Percentiles rank a stretch among this genome's conserved stretches.
Conservation (phyloP, 108 stramenopile species). For the Skeletonema marinoi region DNA sequence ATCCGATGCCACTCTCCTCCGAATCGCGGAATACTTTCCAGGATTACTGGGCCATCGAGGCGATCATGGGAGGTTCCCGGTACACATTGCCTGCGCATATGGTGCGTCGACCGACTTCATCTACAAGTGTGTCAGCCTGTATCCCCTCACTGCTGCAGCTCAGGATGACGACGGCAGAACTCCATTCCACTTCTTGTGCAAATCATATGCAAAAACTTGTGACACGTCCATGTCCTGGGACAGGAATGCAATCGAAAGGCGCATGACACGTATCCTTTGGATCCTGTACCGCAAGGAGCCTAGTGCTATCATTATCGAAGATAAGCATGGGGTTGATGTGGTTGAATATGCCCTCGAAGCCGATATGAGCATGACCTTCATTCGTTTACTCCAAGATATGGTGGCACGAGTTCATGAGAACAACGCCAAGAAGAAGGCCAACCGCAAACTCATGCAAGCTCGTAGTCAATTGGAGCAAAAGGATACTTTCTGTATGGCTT, state of each 20-base stretch:
- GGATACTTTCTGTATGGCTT: background rate
- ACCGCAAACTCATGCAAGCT: constrained; percentile 10
- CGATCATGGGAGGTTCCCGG: constrained; percentile 3
- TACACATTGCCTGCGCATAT: constrained; percentile 18
- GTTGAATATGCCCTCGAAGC: constrained; percentile 34
- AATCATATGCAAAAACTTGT: background rate
- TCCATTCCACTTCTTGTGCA: constrained; percentile 21
- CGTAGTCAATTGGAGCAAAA: constrained; percentile 5
- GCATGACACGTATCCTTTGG: constrained; percentile 22
- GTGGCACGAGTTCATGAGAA: constrained; percentile 10
- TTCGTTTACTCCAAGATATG: constrained; percentile 18
- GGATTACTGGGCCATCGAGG: constrained; percentile 3
- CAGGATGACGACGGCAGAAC: constrained; percentile 21
- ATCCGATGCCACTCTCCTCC: constrained; percentile 11
- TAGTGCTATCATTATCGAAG: constrained; percentile 12
- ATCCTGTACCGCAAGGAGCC: constrained; percentile 28
- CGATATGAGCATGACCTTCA: constrained; percentile 14
- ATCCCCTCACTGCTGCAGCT: constrained; percentile 11
- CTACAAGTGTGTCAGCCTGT: constrained; percentile 18
- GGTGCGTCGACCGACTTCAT: constrained; percentile 18
- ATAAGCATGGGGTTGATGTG: constrained; percentile 7
- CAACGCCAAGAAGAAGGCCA: constrained; percentile 5
- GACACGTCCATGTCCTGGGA: background rate
- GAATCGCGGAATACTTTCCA: constrained; percentile 11
- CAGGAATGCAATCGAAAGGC: background rate